Evolutionary conservation across 1,139 yeast species (phyloP), one percentile per base, ranked within the genome.

Genomic region (Diutina siamensis): DNA sequence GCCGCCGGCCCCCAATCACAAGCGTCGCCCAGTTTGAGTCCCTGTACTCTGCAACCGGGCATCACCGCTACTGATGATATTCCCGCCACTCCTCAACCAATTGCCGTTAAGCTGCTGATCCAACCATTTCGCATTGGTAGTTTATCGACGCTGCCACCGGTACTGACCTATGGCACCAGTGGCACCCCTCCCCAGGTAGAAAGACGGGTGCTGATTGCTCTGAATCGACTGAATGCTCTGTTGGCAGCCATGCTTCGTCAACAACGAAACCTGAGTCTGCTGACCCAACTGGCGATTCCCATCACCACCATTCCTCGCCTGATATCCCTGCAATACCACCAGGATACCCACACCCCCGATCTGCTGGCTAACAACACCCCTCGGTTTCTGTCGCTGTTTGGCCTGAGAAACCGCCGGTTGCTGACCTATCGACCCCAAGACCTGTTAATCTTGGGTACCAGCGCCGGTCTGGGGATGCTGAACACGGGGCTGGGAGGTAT

Each of bases 111-210:
- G 28, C 71, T 74, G 1, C 54, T 61, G 12, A 66, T 77, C 15
- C 82, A 77, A 50, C 78, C 83, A 2, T 80, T 80, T 56, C 77
- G 74, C 52, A 76, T 75, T 1, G 85, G 84, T 0, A 28, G 35
- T n/a, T n/a, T 38, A 15, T 25, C 32, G 32, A 38, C 42, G 34
- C 27, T 28, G 34, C 35, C 44, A 19, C 44, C 44, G 18, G 12
- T n/a, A n/a, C 35, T 31, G 35, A 8, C 44, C 12, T 25, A 38
- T 31, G 44, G 32, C 9, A 76, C 84, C 0, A 70, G 78, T 17
- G 72, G 78, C 21, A 69, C 65, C 47, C 67, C 77, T 19, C 74
- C 73, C 19, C 78, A 72, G 18, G 57, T 68, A 48, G 76, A 71
- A 50, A 57, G 76, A 44, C 55, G 69, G 35, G 59, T 71, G 12